Base-by-base conservation (phyloP, 2,329 filamentous ascomycete genomes). In the Aspergillus sp. region DNA sequence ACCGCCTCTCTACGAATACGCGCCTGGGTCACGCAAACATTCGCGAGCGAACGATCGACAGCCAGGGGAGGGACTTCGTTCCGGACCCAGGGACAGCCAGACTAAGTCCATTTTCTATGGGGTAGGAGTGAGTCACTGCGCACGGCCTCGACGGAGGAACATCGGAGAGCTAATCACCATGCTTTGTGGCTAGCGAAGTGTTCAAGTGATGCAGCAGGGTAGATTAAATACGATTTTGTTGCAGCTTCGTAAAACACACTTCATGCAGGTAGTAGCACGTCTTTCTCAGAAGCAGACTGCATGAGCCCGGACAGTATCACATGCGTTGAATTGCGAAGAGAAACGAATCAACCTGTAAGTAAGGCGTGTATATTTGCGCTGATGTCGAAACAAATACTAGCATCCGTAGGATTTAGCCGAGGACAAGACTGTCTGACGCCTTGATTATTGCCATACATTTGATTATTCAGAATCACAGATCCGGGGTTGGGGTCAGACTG, bases 61-160 rank as follows among this genome's bases (percentile, higher is more conserved):
- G 13, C 39, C 21, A 43, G 41, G 32, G 39, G 41, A 45, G 36
- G n/a, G 13, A 10, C n/a, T 36, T 38, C 53, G 53, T 43, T 36
- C n/a, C 39, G 47, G 47, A 19, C 47, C 25, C 47, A 50, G 47
- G 25, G 47, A 30, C 47, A 50, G 25, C 47, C 30, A 50, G n/a
- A 28, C 41, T 30, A 25, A 47, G 21, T n/a, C 52, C 13, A 28
- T 25, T 55, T 30, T 8, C 25, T 50, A 50, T 10, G 25, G 25
- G 47, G 47, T 50, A 50, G 45, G 53, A 19, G 57, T 59, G 57
- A 59, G 50, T 59, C 57, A 59, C 49, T 39, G 57, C 49, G 50
- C 57, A 47, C 43, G 50, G 41, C 32, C 57, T 39, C 51, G 12
- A 43, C 32, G 8, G 21, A 39, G n/a, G 51, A n/a, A 36, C 45